Conservation (phyloP, 2,329 filamentous ascomycete genomes). For the Cercospora sp. region DNA sequence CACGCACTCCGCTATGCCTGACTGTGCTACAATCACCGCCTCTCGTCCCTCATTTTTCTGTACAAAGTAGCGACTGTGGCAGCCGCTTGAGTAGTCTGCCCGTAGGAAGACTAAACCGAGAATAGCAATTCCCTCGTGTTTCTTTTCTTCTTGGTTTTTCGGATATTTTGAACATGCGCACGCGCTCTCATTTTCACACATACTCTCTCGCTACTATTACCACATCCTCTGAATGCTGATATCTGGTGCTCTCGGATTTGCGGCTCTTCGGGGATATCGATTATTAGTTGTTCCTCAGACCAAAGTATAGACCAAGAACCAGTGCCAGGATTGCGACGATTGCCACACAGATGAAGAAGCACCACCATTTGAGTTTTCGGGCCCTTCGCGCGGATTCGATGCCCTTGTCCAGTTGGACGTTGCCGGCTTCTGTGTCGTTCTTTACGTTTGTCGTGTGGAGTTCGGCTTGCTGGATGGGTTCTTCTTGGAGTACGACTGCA, state of each 20-base stretch:
- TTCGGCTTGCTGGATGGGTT: slow-evolving; percentile 62
- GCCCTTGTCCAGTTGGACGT: slow-evolving; percentile 67
- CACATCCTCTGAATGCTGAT: not conserved
- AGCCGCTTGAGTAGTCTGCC: not conserved
- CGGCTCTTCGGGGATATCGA: not conserved
- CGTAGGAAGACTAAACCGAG: not conserved
- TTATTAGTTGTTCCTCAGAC: slow-evolving; percentile 33
- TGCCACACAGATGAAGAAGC: slow-evolving; percentile 57
- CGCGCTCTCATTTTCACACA: not conserved
- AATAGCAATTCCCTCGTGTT: not conserved
- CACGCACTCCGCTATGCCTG: not conserved
- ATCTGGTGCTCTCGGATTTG: not conserved
- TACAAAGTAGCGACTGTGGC: slow-evolving; percentile 6
- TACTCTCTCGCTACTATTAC: not conserved
- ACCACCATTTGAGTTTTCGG: slow-evolving; percentile 82
- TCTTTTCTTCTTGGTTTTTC: not conserved
- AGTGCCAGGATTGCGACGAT: slow-evolving; percentile 54
- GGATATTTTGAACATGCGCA: not conserved
- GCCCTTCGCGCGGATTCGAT: slow-evolving; percentile 66
- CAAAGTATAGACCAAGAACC: slow-evolving; percentile 52
- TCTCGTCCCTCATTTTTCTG: not conserved
- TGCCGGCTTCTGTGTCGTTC: slow-evolving; percentile 67
- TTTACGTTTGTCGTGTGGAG: slow-evolving; percentile 65
- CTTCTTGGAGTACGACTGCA: slow-evolving; percentile 71
- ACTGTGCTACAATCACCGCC: not conserved